Percentiles rank a stretch among this genome's conserved stretches.
These are phyloP conservation scores for Mortierella sp. DNA, from an alignment of 371 early-diverging fungal genomes.

Conservation along the genomic window DNA sequence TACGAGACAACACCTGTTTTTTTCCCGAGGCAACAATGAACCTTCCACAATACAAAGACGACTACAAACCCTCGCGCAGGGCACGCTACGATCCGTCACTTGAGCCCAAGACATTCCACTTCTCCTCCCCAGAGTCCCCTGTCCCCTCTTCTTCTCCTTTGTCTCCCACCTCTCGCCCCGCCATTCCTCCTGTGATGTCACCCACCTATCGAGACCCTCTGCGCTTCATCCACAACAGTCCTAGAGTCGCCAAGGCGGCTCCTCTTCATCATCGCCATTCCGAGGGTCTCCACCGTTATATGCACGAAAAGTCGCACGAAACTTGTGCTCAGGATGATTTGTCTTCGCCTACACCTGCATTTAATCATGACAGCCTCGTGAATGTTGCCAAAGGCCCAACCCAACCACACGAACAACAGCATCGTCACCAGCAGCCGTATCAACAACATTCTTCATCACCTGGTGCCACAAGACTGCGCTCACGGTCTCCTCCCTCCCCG, in stretches of 20 bases:
- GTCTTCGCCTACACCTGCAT: not conserved
- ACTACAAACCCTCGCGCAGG: constrained; percentile 3
- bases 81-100: not conserved
- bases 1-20: no score
- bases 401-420: not conserved
- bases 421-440: constrained; percentile 1
- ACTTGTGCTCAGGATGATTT: not conserved
- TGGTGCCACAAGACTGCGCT: constrained; percentile 1
- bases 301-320: no score
- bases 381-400: not conserved
- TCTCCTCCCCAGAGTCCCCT: not conserved
- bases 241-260: constrained; percentile 18
- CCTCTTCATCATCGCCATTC: constrained; percentile 5
- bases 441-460: not conserved
- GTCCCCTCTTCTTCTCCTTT: not conserved
- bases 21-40: no score
- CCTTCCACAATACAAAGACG: not conserved
- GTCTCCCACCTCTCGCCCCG: constrained; percentile 7
- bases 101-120: not conserved
- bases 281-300: not conserved
- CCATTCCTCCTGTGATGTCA: constrained; percentile 5
- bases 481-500: constrained; percentile 9
- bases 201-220: constrained; percentile 32
- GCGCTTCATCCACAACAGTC: constrained; percentile 20
- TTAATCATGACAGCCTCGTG: not conserved